phyloP scores from a whole-genome alignment of 441 rosid species.

The Flueggea neowawraea region DNA sequence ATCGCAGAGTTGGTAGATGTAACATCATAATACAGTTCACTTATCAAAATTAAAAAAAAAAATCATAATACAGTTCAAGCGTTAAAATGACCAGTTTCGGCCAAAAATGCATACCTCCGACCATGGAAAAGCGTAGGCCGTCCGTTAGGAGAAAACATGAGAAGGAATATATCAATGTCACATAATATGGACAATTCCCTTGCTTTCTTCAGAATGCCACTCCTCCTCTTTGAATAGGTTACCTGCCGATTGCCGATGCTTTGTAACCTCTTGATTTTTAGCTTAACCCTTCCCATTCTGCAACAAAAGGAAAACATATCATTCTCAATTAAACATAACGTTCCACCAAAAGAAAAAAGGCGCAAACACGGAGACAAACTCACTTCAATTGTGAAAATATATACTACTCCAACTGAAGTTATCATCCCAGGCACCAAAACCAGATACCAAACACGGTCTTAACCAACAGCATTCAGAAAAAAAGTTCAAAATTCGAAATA shows the following conservation, averaged over 20 bases:
- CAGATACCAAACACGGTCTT: slow-evolving; percentile 4
- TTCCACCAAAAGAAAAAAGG: background rate
- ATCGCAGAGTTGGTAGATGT: too few species aligned
- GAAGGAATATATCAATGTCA: slow-evolving; percentile 63
- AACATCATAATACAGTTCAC: too few species aligned
- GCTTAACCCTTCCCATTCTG: slow-evolving; percentile 93
- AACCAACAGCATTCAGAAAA: too few species aligned
- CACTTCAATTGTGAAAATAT: slow-evolving; percentile 27
- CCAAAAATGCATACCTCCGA: slow-evolving; percentile 33
- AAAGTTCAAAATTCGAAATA: too few species aligned
- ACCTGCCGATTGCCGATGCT: slow-evolving; percentile 56
- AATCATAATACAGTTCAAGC: background rate
- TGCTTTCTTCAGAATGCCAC: slow-evolving; percentile 74
- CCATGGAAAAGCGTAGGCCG: slow-evolving; percentile 58
- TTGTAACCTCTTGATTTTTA: slow-evolving; percentile 69
- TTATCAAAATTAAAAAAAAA: too few species aligned
- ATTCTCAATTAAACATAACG: background rate
- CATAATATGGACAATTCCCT: slow-evolving; percentile 67
- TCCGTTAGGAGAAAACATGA: slow-evolving; percentile 77
- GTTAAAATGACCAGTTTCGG: slow-evolving; percentile 1
- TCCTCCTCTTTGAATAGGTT: slow-evolving; percentile 65
- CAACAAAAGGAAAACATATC: slow-evolving; percentile 10
- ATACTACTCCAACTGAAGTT: slow-evolving; percentile 24
- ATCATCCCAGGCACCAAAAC: slow-evolving; percentile 25
- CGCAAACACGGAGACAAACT: slow-evolving; percentile 8